A percentile compares a stretch with the other conserved stretches of the same genome.
Evolutionary conservation across 2,329 filamentous ascomycete genomes (phyloP).

Genomic region (Corinectria fuckeliana): DNA sequence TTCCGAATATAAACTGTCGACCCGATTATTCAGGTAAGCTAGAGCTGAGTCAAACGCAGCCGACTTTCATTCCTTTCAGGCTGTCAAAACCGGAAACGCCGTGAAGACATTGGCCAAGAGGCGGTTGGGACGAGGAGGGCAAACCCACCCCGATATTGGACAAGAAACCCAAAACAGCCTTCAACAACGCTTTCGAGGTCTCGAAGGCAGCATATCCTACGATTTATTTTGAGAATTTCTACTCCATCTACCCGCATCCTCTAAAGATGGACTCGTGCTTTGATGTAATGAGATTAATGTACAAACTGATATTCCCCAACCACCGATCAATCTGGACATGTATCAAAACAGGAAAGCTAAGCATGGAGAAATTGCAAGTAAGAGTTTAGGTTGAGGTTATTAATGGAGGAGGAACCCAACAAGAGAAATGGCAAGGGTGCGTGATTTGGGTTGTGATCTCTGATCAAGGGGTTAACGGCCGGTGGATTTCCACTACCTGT

Average conservation of each 20-base stretch:
- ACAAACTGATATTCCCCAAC: constrained; percentile 20
- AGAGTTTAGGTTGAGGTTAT: constrained; percentile 19
- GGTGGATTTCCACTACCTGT: too few relatives aligned
- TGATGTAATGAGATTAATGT: constrained; percentile 6
- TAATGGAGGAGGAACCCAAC: background rate
- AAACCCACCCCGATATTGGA: constrained; percentile 2
- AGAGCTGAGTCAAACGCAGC: constrained; percentile 10
- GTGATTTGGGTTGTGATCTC: too few relatives aligned
- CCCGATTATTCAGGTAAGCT: constrained; percentile 22
- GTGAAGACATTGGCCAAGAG: constrained; percentile 18
- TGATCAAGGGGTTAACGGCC: background rate
- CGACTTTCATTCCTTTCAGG: constrained; percentile 22
- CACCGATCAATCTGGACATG: constrained; percentile 22
- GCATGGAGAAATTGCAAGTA: constrained; percentile 18
- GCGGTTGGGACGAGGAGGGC: constrained; percentile 21
- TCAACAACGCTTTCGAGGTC: constrained; percentile 14
- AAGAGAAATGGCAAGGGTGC: too few relatives aligned
- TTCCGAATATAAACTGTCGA: background rate
- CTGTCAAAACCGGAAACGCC: constrained; percentile 16
- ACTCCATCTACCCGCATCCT: constrained; percentile 18
- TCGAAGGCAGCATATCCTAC: constrained; percentile 1
- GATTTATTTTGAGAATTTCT: constrained; percentile 10
- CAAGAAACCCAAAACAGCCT: constrained; percentile 10
- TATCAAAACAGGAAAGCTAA: constrained; percentile 20
- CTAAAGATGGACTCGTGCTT: constrained; percentile 22